Base-by-base conservation (phyloP, 2,329 filamentous ascomycete species). In the Tricladium varicosporioides region DNA sequence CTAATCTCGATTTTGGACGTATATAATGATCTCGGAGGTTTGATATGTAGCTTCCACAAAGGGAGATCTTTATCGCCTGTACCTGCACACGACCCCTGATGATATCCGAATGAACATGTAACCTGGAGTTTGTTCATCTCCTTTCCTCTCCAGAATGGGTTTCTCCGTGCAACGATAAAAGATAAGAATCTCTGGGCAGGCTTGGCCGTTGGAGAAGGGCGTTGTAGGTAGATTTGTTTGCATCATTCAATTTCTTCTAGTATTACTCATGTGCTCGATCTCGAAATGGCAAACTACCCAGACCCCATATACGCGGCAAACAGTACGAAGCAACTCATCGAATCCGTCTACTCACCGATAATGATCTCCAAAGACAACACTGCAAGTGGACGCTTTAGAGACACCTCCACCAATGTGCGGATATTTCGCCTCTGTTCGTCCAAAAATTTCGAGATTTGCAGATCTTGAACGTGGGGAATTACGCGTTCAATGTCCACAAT, bases 31-130 rank as follows among this genome's bases (percentile, higher is more conserved):
- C 47, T 49, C 45, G 7, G 36, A 40, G n/a, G 36, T 11, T 40
- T n/a, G 36, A 13, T 40, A 57, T 56, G 36, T 27, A 50, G 40
- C 46, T 54, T 56, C 48, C 57, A 48, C 33, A 59, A 54, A 22
- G 57, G 48, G 49, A 36, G 19, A 40, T 40, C 51, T 45, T 45
- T 52, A 45, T 57, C 22, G 53, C 57, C 50, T 53, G 59, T 62
- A 60, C 61, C 61, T 63, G 59, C 57, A 54, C 53, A 19, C 10
- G 22, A 49, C 55, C 60, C 27, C 16, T 42, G 16, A 56, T 50
- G 40, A 51, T 36, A 31, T 51, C 42, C 55, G 22, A 27, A 53
- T 36, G 33, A 51, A 40, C 10, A 10, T 50, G 33, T 18, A 33
- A 52, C 53, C 44, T 56, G 48, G 22, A 27, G 7, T 27, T 52